Conservation (phyloP, 2,329 filamentous ascomycete genomes). For the Colletotrichum cereale region DNA sequence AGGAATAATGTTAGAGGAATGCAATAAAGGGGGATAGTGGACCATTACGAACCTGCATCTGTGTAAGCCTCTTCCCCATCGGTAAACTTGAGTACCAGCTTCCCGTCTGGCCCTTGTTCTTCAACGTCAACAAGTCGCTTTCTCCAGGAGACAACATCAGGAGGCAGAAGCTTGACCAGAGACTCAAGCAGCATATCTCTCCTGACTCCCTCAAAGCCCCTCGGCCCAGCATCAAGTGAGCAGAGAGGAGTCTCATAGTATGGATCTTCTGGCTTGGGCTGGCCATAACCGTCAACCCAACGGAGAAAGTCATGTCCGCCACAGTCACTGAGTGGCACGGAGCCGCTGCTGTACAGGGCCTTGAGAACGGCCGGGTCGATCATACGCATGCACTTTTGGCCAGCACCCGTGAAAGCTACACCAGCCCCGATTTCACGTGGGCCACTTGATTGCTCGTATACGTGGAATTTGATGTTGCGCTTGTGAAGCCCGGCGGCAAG, state of each 20-base stretch:
- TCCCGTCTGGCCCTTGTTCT: background rate
- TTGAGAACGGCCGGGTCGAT: conserved; percentile 60
- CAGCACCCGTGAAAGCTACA: conserved; percentile 68
- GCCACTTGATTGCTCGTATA: conserved; percentile 67
- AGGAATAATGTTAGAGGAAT: background rate
- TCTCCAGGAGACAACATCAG: conserved; percentile 22
- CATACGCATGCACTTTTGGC: conserved; percentile 65
- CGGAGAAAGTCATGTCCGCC: background rate
- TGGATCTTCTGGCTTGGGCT: background rate
- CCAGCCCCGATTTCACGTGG: conserved; percentile 72
- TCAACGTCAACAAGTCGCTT: conserved; percentile 1
- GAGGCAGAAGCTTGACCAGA: conserved; percentile 21
- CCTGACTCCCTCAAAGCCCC: background rate
- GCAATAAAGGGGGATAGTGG: background rate
- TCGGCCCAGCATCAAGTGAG: background rate
- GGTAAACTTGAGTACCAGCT: background rate
- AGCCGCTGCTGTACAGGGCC: conserved; percentile 41
- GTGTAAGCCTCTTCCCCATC: background rate
- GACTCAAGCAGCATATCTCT: conserved; percentile 15
- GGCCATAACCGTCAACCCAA: background rate
- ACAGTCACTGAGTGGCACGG: conserved; percentile 1
- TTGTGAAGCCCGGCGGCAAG: conserved; percentile 64
- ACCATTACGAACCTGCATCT: background rate
- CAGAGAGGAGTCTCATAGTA: conserved; percentile 5
- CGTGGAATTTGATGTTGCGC: conserved; percentile 51